phyloP scores from a whole-genome alignment of 139 green algal species.

The Medakamo hakoo region DNA sequence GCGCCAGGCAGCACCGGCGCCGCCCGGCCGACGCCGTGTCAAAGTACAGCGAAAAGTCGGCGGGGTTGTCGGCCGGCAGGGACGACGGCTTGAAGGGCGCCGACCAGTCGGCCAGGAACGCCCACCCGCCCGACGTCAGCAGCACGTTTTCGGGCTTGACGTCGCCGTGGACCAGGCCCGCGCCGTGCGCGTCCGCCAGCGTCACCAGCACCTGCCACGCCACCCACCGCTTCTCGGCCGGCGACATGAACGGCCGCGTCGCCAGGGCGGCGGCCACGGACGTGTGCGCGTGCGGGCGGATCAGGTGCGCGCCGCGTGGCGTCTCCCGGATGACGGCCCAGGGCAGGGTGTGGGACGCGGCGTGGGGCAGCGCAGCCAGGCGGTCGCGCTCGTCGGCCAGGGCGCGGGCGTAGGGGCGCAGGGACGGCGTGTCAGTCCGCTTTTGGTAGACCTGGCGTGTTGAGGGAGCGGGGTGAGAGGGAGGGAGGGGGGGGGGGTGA shows the following conservation, averaged over 20 bases:
- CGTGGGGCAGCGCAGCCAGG: constrained; percentile 21
- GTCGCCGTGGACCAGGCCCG: constrained; percentile 78
- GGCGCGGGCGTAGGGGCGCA: constrained; percentile 45
- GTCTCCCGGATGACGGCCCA: constrained; percentile 26
- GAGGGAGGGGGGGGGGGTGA: not conserved
- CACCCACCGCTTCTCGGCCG: constrained; percentile 58
- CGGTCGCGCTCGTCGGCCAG: constrained; percentile 36
- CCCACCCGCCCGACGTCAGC: constrained; percentile 80
- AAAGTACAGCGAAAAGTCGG: constrained; percentile 97
- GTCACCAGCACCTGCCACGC: constrained; percentile 78
- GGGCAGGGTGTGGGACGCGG: constrained; percentile 62
- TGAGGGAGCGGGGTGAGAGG: too few species aligned
- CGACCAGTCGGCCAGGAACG: constrained; percentile 81
- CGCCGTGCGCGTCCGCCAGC: constrained; percentile 49
- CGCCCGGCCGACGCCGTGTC: constrained; percentile 69
- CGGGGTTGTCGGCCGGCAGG: constrained; percentile 86
- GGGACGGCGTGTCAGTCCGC: constrained; percentile 24
- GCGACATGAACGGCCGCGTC: not conserved
- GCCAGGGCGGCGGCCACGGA: not conserved
- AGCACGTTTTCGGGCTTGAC: constrained; percentile 89
- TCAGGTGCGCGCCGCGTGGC: constrained; percentile 21
- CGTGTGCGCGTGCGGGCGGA: constrained; percentile 35
- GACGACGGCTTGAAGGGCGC: constrained; percentile 80
- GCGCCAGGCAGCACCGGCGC: constrained; percentile 85
- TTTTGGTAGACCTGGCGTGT: constrained; percentile 61